phyloP scores from a whole-genome alignment of 176 grass and related monocot species.

The Saccharum officinarum region DNA sequence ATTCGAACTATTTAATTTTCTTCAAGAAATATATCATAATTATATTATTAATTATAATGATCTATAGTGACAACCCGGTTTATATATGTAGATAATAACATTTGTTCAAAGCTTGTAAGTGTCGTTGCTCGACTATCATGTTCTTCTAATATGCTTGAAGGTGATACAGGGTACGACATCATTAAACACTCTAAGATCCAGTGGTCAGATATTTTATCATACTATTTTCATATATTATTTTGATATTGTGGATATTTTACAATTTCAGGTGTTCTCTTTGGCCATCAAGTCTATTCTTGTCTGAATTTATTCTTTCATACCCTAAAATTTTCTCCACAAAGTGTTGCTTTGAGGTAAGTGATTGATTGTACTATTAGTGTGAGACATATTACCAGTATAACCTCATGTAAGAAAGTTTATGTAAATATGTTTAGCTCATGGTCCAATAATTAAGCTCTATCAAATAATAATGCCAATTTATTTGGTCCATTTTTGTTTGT shows the following conservation, averaged over 20 bases:
- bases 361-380: slow-evolving; percentile 26
- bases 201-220: slow-evolving; percentile 9
- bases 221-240: slow-evolving; percentile 6
- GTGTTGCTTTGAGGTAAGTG: slow-evolving; percentile 74
- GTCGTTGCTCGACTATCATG: slow-evolving; percentile 62
- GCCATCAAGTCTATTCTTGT: slow-evolving; percentile 90
- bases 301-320: slow-evolving; percentile 82
- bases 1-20: not conserved
- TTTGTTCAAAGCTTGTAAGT: slow-evolving; percentile 35
- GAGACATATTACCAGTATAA: not conserved
- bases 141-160: slow-evolving; percentile 95
- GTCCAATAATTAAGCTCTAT: not conserved
- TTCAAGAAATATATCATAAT: not conserved
- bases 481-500: not conserved
- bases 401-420: slow-evolving; percentile 2
- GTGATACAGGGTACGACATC: slow-evolving; percentile 85
- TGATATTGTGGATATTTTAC: slow-evolving; percentile 23
- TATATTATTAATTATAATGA: slow-evolving; percentile 10
- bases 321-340: slow-evolving; percentile 61
- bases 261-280: slow-evolving; percentile 83
- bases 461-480: slow-evolving; percentile 2
- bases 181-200: not conserved
- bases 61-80: not conserved
- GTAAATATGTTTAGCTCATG: slow-evolving; percentile 2
- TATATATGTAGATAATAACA: slow-evolving; percentile 41